Conservation (phyloP, 371 early-diverging fungal species). For the Chytridiales sp. region DNA sequence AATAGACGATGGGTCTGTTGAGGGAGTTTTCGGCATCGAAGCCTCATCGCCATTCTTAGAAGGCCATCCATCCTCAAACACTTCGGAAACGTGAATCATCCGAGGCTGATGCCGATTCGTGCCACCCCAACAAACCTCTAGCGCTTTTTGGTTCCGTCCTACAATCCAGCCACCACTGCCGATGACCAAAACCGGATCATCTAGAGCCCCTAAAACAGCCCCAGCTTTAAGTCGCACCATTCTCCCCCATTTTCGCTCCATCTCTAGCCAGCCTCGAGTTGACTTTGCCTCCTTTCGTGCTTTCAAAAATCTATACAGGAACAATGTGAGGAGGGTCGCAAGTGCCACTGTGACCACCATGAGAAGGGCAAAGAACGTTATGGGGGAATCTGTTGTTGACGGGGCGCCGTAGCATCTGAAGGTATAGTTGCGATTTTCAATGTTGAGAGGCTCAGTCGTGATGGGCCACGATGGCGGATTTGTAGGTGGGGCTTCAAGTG, state of each 20-base stretch:
- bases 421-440: neutral
- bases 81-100: no score
- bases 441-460: neutral
- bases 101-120: neutral
- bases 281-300: neutral
- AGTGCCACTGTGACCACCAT: neutral
- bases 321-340: conserved; percentile 1
- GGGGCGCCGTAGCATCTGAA: conserved; percentile 6
- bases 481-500: neutral
- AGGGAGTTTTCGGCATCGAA: neutral
- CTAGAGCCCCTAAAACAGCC: conserved; percentile 6
- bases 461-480: neutral
- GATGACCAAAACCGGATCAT: conserved; percentile 4
- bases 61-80: no score
- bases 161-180: conserved; percentile 1
- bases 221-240: conserved; percentile 2
- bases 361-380: neutral
- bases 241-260: neutral
- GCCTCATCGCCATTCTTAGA: neutral
- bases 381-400: neutral
- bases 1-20: neutral
- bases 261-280: neutral
- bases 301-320: conserved; percentile 3
- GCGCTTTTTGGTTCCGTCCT: conserved; percentile 5
- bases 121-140: neutral